Conservation (phyloP, 495 filamentous ascomycete genomes). For the Daldinia concentrica region DNA sequence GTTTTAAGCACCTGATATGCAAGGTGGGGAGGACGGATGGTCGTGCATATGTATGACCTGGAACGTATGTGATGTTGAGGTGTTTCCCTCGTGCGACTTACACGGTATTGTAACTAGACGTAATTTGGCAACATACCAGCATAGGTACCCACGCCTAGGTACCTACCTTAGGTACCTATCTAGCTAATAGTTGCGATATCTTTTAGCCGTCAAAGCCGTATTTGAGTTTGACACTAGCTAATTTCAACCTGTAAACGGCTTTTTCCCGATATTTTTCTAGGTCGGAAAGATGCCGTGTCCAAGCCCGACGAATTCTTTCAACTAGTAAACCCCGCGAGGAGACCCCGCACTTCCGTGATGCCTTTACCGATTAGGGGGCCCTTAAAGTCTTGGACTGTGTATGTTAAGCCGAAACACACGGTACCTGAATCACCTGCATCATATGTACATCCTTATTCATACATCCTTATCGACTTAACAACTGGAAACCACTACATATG, state of each 20-base stretch:
- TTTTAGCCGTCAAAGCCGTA: not conserved
- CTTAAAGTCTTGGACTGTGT: not conserved
- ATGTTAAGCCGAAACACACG: slow-evolving; percentile 15
- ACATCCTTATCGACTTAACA: not conserved
- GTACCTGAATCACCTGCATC: not conserved
- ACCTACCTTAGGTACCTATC: too few relatives aligned
- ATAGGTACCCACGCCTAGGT: too few relatives aligned
- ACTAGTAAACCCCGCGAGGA: slow-evolving; percentile 22
- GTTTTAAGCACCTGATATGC: not conserved
- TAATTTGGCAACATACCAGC: too few relatives aligned
- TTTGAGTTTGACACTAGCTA: not conserved
- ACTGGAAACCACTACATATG: not conserved
- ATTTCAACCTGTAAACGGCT: not conserved
- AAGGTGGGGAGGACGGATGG: not conserved
- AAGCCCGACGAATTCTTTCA: slow-evolving; percentile 6
- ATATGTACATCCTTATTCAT: not conserved
- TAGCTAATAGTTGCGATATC: not conserved
- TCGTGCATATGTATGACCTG: slow-evolving; percentile 2
- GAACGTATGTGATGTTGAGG: not conserved
- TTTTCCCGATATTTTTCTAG: slow-evolving; percentile 3
- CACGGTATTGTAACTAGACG: not conserved
- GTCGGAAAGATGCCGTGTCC: slow-evolving; percentile 22
- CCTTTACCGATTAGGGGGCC: slow-evolving; percentile 16
- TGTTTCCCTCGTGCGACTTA: not conserved
- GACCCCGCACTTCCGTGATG: slow-evolving; percentile 26